Evolutionary conservation across 106 monocot genomes (phyloP), one percentile per base, ranked within the genome.

Genomic region (Cymbidium sinense): DNA sequence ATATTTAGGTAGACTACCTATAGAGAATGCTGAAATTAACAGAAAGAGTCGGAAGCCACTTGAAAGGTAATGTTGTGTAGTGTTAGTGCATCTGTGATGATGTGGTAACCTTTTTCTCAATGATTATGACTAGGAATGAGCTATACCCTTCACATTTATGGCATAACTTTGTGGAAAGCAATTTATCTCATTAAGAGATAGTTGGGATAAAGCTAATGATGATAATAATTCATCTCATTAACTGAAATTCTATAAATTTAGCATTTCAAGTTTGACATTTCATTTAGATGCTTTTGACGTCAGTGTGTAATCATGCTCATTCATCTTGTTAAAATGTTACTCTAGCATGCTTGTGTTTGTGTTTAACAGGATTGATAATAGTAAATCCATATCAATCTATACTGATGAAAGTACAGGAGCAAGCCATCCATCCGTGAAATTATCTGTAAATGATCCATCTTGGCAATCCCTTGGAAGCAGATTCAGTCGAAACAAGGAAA

Each of bases 401-500:
- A 88, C 86, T 54, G 96, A 96, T 64, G 82, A 71, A 35, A 87
- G 83, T 30, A 39, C 81, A 35, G 73, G 41, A 17, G 54, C 80
- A 54, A 83, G 52, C 7, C 43, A 76, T 85, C 83, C 70, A 51
- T 52, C 55, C 28, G 73, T 75, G 47, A 80, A 64, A 18, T n/a
- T 34, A 15, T 84, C 83, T 77, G 78, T 25, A 43, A 85, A 82
- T 43, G 89, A 87, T 23, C 88, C 52, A 7, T 41, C 82, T 35
- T 99, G 98, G 94, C 70, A 77, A 20, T 81, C 75, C 43, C 88
- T 99, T 73, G 98, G 85, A 78, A 78, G 82, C 34, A 89, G 82
- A 76, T 55, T 84, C 36, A 85, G 83, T 51, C 44, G 98, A 78
- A 99, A 99, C 69, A 99, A 99, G 64, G 94, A 99, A 79, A 99